A percentile compares a stretch with the other conserved stretches of the same genome.
Evolutionary conservation across 495 filamentous ascomycete genomes (phyloP).

Genomic region (Aspergillus cavernicola): DNA sequence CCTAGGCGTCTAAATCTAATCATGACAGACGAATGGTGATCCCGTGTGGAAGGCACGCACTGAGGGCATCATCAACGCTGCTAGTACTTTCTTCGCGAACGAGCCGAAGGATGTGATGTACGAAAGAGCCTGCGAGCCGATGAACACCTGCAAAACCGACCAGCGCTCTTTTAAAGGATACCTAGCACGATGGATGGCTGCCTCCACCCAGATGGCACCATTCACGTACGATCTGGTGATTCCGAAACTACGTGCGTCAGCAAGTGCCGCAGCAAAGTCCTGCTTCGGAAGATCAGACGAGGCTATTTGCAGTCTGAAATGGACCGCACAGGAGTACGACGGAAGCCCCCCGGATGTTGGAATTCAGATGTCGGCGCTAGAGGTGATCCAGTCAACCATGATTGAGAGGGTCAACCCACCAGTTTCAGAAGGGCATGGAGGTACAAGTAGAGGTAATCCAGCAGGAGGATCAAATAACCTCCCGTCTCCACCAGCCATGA

Average conservation of each 20-base stretch:
- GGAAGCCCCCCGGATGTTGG: conserved; percentile 58
- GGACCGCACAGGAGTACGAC: conserved; percentile 46
- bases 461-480: conserved; percentile 48
- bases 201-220: conserved; percentile 66
- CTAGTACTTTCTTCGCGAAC: conserved; percentile 49
- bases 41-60: conserved; percentile 58
- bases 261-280: conserved; percentile 62
- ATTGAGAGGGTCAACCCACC: conserved; percentile 46
- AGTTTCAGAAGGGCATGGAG: conserved; percentile 63
- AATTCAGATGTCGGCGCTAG: conserved; percentile 69
- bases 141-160: conserved; percentile 64
- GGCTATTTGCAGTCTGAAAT: conserved; percentile 59
- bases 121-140: conserved; percentile 61
- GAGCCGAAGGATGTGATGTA: conserved; percentile 53
- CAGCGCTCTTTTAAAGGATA: conserved; percentile 86
- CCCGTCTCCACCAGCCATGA: conserved; percentile 10
- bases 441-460: conserved; percentile 71
- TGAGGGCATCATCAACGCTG: conserved; percentile 53
- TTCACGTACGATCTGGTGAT: conserved; percentile 60
- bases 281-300: conserved; percentile 60
- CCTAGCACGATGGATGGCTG: conserved; percentile 76
- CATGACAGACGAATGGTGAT: conserved; percentile 24
- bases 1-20: not conserved
- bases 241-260: conserved; percentile 60
- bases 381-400: conserved; percentile 62